These are phyloP conservation scores for Epithemia pelagica DNA, from an alignment of 108 stramenopile species.

Conservation along the genomic window DNA sequence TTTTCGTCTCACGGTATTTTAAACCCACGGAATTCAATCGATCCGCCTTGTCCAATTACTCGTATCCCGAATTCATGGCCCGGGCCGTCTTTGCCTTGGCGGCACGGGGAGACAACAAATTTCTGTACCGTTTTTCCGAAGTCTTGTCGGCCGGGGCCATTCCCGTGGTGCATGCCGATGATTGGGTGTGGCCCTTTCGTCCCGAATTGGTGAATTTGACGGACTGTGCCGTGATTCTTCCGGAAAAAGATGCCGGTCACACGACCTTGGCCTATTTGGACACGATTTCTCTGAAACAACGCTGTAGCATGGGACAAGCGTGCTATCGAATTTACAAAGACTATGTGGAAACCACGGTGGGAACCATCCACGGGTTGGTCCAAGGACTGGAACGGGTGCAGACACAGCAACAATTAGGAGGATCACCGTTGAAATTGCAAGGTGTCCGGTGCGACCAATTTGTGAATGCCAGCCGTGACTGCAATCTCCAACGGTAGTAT, in stretches of 20 bases:
- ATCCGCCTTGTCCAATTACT: too few relatives aligned
- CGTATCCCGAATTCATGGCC: conserved; percentile 5
- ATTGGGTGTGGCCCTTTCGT: too few relatives aligned
- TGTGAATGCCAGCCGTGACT: too few relatives aligned
- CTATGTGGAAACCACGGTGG: background rate
- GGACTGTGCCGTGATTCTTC: conserved; percentile 19
- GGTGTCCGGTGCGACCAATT: background rate
- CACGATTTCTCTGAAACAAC: too few relatives aligned
- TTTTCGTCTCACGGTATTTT: background rate
- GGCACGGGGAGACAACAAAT: conserved; percentile 42
- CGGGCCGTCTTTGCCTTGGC: too few relatives aligned
- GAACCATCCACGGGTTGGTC: background rate
- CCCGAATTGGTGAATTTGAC: conserved; percentile 27
- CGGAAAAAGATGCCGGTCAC: conserved; percentile 19
- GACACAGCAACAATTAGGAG: background rate
- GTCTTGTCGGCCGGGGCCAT: too few relatives aligned
- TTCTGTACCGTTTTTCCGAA: conserved; percentile 39
- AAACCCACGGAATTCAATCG: background rate
- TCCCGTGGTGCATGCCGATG: too few relatives aligned
- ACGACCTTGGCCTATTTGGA: too few relatives aligned
- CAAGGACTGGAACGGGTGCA: too few relatives aligned
- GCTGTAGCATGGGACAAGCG: too few relatives aligned
- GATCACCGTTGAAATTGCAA: background rate
- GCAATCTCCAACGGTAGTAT: too few relatives aligned
- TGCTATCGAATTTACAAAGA: too few relatives aligned